phyloP scores from a whole-genome alignment of 2,329 filamentous ascomycete species.

The Cylindrodendrum hubeiense region DNA sequence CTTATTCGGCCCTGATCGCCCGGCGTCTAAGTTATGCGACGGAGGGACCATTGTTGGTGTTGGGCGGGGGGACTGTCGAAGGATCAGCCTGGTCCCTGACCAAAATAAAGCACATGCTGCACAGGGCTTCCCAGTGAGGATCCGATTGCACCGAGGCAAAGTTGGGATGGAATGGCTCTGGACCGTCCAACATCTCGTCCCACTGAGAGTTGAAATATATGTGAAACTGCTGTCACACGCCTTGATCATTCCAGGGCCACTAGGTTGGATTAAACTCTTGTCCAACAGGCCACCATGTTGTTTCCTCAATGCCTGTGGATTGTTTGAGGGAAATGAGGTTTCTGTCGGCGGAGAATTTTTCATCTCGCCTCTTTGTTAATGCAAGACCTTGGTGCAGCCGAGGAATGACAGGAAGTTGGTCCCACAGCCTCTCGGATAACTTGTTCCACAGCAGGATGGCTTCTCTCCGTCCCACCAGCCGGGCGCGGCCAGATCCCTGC shows the following conservation, averaged over 20 bases:
- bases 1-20: not conserved
- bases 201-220: slow-evolving; percentile 17
- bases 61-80: not conserved
- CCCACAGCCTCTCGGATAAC: slow-evolving; percentile 9
- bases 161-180: slow-evolving; percentile 10
- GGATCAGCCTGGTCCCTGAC: slow-evolving; percentile 6
- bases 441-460: slow-evolving; percentile 18
- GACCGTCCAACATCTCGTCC: slow-evolving; percentile 12
- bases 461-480: not conserved
- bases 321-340: slow-evolving; percentile 23
- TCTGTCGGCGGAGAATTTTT: not conserved
- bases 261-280: not conserved
- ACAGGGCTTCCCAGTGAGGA: slow-evolving; percentile 5
- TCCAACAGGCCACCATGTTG: not conserved
- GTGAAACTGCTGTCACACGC: slow-evolving; percentile 28
- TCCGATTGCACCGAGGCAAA: slow-evolving; percentile 3
- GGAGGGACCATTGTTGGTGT: not conserved
- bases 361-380: slow-evolving; percentile 4
- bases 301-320: not conserved
- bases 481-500: slow-evolving; percentile 10
- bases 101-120: slow-evolving; percentile 1
- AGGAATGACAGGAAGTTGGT: slow-evolving; percentile 13
- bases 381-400: not conserved
- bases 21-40: not conserved
- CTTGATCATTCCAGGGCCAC: slow-evolving; percentile 14